Evolutionary conservation across 352 stramenopile species (phyloP).

Genomic region (Globisporangium megalacanthum): DNA sequence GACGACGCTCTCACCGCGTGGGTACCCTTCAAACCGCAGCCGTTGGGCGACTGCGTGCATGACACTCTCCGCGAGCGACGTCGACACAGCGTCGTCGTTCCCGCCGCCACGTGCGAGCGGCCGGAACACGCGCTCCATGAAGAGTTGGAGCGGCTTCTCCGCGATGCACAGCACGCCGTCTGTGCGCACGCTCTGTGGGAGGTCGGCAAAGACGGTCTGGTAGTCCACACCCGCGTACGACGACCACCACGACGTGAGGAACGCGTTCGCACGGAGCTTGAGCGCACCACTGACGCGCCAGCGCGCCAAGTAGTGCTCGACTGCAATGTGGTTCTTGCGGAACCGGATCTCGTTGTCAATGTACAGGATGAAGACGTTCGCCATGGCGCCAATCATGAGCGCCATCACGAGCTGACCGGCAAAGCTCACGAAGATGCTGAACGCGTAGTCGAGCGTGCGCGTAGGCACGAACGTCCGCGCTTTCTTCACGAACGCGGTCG

Average conservation of each 20-base stretch:
- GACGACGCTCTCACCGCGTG: conserved; percentile 45
- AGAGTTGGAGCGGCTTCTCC: conserved; percentile 33
- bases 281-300: conserved; percentile 32
- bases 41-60: conserved; percentile 36
- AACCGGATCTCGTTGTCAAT: conserved; percentile 66
- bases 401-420: conserved; percentile 58
- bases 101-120: conserved; percentile 16
- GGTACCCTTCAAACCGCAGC: conserved; percentile 62
- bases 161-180: conserved; percentile 41
- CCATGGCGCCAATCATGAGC: conserved; percentile 73
- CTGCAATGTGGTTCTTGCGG: conserved; percentile 64
- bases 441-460: conserved; percentile 35
- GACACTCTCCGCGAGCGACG: conserved; percentile 10
- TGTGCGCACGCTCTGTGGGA: conserved; percentile 40
- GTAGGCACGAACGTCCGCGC: conserved; percentile 40
- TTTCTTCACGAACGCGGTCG: conserved; percentile 59
- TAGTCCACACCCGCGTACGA: conserved; percentile 58
- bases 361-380: conserved; percentile 51
- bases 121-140: conserved; percentile 38
- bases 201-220: conserved; percentile 43
- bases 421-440: conserved; percentile 49
- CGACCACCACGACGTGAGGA: conserved; percentile 52
- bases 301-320: conserved; percentile 38
- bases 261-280: conserved; percentile 33
- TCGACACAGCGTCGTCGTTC: conserved; percentile 3